phyloP scores from a whole-genome alignment of 2,329 filamentous ascomycete species.

The Chaetothyriales sp. region DNA sequence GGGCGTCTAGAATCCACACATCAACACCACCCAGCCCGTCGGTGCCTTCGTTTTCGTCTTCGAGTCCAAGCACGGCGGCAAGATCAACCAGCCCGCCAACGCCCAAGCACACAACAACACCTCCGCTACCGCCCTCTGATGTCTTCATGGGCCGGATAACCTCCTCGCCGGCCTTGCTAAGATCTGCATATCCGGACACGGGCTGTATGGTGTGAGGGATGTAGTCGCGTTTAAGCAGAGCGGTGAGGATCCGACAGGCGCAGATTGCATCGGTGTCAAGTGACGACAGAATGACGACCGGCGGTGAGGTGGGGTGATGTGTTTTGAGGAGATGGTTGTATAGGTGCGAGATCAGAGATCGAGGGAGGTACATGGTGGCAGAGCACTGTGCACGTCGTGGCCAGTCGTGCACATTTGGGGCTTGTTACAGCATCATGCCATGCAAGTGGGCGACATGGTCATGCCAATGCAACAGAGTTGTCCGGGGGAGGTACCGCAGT shows the following conservation, averaged over 20 bases:
- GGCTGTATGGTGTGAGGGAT: slow-evolving; percentile 96
- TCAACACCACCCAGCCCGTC: slow-evolving; percentile 18
- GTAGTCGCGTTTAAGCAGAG: slow-evolving; percentile 91
- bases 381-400: not conserved
- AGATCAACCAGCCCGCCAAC: slow-evolving; percentile 86
- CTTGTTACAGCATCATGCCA: not conserved
- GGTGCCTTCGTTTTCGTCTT: slow-evolving; percentile 27
- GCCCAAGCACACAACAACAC: slow-evolving; percentile 80
- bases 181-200: slow-evolving; percentile 79
- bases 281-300: slow-evolving; percentile 68
- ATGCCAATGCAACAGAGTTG: not conserved
- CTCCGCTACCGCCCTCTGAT: slow-evolving; percentile 66
- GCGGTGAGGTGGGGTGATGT: slow-evolving; percentile 77
- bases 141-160: slow-evolving; percentile 77
- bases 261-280: slow-evolving; percentile 92
- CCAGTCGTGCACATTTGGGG: not conserved
- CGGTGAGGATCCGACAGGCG: slow-evolving; percentile 83
- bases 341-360: slow-evolving; percentile 72
- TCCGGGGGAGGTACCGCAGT: not conserved
- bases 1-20: slow-evolving; percentile 79
- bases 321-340: slow-evolving; percentile 78
- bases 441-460: not conserved
- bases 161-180: slow-evolving; percentile 62
- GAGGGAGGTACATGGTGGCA: slow-evolving; percentile 74
- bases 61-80: slow-evolving; percentile 61